Base-by-base conservation (phyloP, 441 rosid genomes). In the Gossypium gossypioides region DNA sequence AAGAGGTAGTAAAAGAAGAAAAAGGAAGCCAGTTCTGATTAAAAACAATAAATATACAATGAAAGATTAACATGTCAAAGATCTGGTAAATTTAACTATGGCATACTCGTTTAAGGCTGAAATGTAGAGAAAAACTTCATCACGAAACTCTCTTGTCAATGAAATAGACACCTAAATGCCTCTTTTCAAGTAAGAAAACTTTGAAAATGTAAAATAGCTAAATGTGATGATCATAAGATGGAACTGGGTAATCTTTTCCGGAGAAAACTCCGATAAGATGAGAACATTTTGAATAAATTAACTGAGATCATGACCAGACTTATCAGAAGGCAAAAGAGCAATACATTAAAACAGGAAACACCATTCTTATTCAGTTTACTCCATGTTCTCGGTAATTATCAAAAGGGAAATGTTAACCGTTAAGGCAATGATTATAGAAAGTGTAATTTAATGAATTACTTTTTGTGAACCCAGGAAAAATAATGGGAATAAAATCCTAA, bases 281-380 rank as follows among this genome's bases (percentile, higher is more conserved):
- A n/a, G 10, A 24, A 55, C 64, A 2, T 32, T 69, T 69, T 19
- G 42, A 68, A 68, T 51, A 55, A 10, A 2, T 69, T 2, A 51
- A 50, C 48, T 52, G 48, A 68, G 27, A 24, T 51, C 18, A 69
- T 52, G 60, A 29, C 42, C 61, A 69, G 61, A 69, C 48, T 34
- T 54, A 52, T 54, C 51, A 10, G 51, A 0, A 55, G 63, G 15
- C 21, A 6, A 18, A 55, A 54, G 3, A 18, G 9, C 32, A 42
- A n/a, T n/a, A n/a, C 13, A 13, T 13, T 24, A 65, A 44, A 19
- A 37, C 74, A 13, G 51, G 55, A 57, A 57, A 37, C 46, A 42
- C n/a, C 12, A 34, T 56, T 34, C 7, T 6, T 12, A 50, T 15
- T 46, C 59, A 51, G 15, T 51, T 48, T 24, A 16, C 27, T 4